phyloP scores from a whole-genome alignment of 495 filamentous ascomycete species.

The Tirmania nivea region DNA sequence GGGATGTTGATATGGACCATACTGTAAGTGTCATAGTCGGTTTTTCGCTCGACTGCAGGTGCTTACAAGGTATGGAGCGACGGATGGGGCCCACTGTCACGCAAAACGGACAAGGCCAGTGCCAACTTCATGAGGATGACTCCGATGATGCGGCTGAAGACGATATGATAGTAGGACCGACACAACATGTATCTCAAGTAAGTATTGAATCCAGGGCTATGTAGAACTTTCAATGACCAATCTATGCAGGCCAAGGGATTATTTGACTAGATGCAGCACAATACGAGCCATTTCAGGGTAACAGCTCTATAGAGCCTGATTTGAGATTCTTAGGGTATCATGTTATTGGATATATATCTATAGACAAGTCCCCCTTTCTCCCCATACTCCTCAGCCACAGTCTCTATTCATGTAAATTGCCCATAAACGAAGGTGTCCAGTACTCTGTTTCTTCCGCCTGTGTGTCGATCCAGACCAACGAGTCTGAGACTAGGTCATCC shows the following conservation, averaged over 20 bases:
- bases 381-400: too few species aligned
- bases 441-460: constrained; percentile 81
- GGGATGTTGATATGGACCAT: not conserved
- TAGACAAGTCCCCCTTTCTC: too few species aligned
- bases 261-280: too few species aligned
- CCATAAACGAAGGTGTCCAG: constrained; percentile 47
- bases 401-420: not conserved
- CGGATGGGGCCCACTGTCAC: not conserved
- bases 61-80: not conserved
- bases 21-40: not conserved
- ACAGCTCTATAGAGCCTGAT: too few species aligned
- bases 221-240: too few species aligned
- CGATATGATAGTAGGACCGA: not conserved
- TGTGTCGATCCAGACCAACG: constrained; percentile 82
- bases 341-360: too few species aligned
- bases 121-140: not conserved
- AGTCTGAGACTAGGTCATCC: constrained; percentile 75
- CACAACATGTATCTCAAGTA: not conserved
- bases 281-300: too few species aligned
- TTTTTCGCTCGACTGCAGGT: not conserved
- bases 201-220: not conserved
- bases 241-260: too few species aligned
- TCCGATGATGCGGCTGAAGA: not conserved
- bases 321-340: too few species aligned
- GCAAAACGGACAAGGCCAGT: not conserved